Conservation (phyloP, 768 basidiomycete species). For the Lentinula edodes region DNA sequence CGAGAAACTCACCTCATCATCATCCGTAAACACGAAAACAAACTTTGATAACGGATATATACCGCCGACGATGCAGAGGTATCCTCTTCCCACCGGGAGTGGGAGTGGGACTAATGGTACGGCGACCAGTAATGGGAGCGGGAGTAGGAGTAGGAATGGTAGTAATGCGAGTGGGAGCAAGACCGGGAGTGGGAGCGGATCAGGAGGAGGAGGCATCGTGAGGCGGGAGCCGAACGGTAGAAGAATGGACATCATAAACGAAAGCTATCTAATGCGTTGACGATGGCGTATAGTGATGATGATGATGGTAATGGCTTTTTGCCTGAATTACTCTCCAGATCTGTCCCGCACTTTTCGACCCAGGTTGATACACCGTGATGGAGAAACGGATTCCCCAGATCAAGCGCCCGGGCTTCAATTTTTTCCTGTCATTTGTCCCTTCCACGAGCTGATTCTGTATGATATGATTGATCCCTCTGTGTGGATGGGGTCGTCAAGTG, state of each 20-base stretch:
- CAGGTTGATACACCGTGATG: no score
- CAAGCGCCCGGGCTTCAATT: no score
- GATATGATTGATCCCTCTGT: no score
- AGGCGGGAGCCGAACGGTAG: neutral
- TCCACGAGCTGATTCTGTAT: no score
- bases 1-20: neutral
- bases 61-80: neutral
- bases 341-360: no score
- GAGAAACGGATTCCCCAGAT: no score
- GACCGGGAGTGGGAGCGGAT: neutral
- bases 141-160: neutral
- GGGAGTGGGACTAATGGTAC: neutral
- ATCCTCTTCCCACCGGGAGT: neutral
- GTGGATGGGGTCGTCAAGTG: no score
- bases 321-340: no score
- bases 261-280: neutral
- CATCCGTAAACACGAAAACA: neutral
- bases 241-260: neutral
- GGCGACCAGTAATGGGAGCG: neutral
- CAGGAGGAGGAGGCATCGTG: neutral
- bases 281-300: neutral
- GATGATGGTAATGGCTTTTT: neutral
- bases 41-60: neutral
- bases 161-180: neutral
- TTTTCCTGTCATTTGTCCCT: no score